phyloP scores from a whole-genome alignment of 2,329 filamentous ascomycete species.

The Raffaelea ambrosiae region DNA sequence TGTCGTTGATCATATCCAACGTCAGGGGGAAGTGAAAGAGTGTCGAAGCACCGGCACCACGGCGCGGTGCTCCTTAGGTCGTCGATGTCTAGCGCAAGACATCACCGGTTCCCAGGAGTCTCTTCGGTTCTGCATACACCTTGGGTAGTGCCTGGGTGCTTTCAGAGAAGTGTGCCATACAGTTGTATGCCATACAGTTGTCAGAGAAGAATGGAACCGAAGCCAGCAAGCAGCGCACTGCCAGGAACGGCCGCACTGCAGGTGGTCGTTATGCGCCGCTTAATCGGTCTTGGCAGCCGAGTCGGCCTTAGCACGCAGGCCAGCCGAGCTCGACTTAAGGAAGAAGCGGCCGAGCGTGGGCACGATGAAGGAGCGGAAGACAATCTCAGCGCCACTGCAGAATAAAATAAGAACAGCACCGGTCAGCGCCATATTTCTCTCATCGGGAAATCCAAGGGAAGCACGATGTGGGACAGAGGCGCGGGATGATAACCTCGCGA shows the following conservation, averaged over 20 bases:
- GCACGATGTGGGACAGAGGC: background rate
- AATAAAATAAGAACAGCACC: background rate
- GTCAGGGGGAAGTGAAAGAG: conserved; percentile 9
- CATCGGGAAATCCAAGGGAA: background rate
- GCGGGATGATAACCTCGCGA: no score
- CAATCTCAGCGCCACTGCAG: conserved; percentile 78
- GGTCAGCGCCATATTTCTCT: conserved; percentile 11
- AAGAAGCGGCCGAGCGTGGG: conserved; percentile 94
- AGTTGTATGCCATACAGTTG: background rate
- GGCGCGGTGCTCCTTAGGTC: background rate
- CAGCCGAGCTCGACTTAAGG: conserved; percentile 58
- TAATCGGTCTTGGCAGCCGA: conserved; percentile 63
- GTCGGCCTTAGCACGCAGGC: conserved; percentile 83
- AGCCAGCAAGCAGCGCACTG: background rate
- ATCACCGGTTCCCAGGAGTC: no score
- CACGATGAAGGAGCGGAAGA: conserved; percentile 94
- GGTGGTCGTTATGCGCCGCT: conserved; percentile 14
- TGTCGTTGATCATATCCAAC: conserved; percentile 18
- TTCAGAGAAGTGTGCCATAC: background rate
- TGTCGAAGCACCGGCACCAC: background rate
- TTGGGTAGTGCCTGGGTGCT: no score
- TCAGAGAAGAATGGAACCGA: background rate
- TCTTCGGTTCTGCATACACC: no score
- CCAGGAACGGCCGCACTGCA: background rate
- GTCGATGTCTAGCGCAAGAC: no score